phyloP scores from a whole-genome alignment of 1,139 yeast species.

The Suhomyces ambrosiae region DNA sequence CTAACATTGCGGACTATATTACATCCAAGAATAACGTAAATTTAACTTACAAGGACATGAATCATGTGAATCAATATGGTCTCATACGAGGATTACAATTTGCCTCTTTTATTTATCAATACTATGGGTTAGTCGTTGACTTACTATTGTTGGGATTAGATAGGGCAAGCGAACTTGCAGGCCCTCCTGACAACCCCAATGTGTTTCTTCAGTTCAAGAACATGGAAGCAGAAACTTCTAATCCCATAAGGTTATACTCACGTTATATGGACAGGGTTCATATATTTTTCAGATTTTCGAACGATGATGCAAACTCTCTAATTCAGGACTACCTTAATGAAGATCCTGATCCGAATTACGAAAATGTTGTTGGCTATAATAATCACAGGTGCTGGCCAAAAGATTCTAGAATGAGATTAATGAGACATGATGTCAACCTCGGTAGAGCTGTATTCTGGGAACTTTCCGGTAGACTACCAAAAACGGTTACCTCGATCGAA shows the following conservation, averaged over 20 bases:
- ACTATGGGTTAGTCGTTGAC: conserved; percentile 85
- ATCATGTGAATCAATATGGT: conserved; percentile 87
- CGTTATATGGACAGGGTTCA: conserved; percentile 84
- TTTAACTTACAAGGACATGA: conserved; percentile 91
- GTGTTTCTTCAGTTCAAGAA: conserved; percentile 73
- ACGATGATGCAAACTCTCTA: conserved; percentile 69
- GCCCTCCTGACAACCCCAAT: conserved; percentile 71
- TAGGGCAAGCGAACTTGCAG: conserved; percentile 87
- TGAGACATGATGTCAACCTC: conserved; percentile 88
- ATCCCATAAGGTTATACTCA: conserved; percentile 79
- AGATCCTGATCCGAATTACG: conserved; percentile 91
- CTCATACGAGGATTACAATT: conserved; percentile 86
- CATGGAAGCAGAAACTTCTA: conserved; percentile 55
- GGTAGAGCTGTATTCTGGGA: conserved; percentile 97
- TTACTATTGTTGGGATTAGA: conserved; percentile 80
- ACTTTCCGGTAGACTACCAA: conserved; percentile 74
- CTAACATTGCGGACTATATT: conserved; percentile 91
- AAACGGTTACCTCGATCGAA: conserved; percentile 66
- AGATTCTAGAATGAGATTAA: conserved; percentile 85
- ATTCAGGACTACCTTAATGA: conserved; percentile 76
- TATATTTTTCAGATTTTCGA: conserved; percentile 73
- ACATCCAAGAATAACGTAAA: conserved; percentile 88
- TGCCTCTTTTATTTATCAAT: conserved; percentile 86
- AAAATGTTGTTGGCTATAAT: conserved; percentile 83
- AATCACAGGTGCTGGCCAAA: conserved; percentile 95